A percentile compares a stretch with the other conserved stretches of the same genome.
These are phyloP conservation scores for Sphagnurus paluster DNA, from an alignment of 1,284 basidiomycete genomes.

Conservation along the genomic window DNA sequence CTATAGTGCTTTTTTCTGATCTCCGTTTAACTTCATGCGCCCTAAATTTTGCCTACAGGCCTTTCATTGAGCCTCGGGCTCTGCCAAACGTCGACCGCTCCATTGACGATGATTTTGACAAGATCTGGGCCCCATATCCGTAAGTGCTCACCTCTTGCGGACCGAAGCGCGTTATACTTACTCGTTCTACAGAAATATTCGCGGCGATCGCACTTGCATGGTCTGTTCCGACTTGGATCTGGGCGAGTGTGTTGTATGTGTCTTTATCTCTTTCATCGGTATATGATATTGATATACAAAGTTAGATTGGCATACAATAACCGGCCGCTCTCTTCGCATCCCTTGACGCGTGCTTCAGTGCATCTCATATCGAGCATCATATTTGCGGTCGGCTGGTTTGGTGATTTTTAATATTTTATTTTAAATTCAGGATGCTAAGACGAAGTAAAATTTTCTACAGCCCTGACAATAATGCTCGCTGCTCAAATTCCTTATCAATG, in stretches of 20 bases:
- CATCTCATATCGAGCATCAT: conserved; percentile 6
- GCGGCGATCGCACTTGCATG: conserved; percentile 1
- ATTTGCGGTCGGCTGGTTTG: conserved; percentile 8
- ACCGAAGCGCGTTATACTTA: too few relatives aligned
- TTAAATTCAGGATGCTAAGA: neutral
- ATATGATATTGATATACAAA: neutral
- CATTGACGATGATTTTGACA: too few relatives aligned
- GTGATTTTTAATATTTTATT: neutral
- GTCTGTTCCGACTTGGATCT: conserved; percentile 9
- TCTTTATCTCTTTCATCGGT: neutral
- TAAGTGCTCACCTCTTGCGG: too few relatives aligned
- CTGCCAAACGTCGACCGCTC: too few relatives aligned
- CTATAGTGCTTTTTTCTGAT: too few relatives aligned
- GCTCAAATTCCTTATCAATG: conserved; percentile 4
- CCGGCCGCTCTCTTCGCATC: conserved; percentile 11
- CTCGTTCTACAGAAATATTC: conserved; percentile 11
- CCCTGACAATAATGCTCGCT: conserved; percentile 2
- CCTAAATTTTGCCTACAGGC: too few relatives aligned
- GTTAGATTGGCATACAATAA: conserved; percentile 16
- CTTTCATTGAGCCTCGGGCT: too few relatives aligned
- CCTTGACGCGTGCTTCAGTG: conserved; percentile 5
- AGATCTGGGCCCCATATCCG: too few relatives aligned
- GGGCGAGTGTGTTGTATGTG: conserved; percentile 14
- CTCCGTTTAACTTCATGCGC: too few relatives aligned
- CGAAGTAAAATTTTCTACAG: neutral